Percentiles rank a stretch among this genome's conserved stretches.
Conservation (phyloP, 805 yeast species). For the Starmera dryadoides region DNA sequence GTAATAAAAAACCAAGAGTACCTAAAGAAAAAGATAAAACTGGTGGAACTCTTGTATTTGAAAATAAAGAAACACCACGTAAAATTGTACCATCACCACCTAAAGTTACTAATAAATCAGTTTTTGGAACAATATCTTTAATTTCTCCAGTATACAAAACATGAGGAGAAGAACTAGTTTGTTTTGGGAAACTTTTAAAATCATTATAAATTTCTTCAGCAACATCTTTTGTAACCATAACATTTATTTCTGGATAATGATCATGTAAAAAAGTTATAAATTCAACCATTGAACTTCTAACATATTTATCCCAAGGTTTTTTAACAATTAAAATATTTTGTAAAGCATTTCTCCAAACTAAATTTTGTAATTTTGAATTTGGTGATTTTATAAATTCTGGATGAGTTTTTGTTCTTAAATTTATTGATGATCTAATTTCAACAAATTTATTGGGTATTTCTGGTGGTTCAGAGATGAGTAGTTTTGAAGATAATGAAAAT, state of each 20-base stretch:
- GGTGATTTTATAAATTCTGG: conserved; percentile 52
- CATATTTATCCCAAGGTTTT: conserved; percentile 71
- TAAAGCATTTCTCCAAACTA: conserved; percentile 68
- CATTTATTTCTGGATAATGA: conserved; percentile 63
- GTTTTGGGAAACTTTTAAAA: conserved; percentile 16
- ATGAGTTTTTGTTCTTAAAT: conserved; percentile 21
- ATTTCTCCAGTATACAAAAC: conserved; percentile 51
- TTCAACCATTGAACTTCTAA: conserved; percentile 55
- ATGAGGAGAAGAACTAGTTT: conserved; percentile 25
- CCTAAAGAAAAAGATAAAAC: conserved; percentile 85
- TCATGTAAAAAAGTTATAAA: conserved; percentile 56
- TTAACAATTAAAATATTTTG: conserved; percentile 75
- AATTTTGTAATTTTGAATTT: conserved; percentile 51
- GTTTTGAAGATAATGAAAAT: background rate
- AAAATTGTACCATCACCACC: conserved; percentile 98
- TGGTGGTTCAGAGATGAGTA: conserved; percentile 22
- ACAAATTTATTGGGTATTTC: conserved; percentile 20
- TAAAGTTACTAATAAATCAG: conserved; percentile 77
- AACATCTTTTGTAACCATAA: conserved; percentile 69
- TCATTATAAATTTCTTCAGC: conserved; percentile 53
- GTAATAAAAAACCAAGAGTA: conserved; percentile 81
- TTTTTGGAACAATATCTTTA: conserved; percentile 50
- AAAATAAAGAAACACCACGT: conserved; percentile 74
- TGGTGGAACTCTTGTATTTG: conserved; percentile 74
- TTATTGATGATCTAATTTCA: conserved; percentile 22